A percentile compares a stretch with the other conserved stretches of the same genome.
phyloP scores from a whole-genome alignment of 495 filamentous ascomycete species.

The Hypoxylon perforatum region DNA sequence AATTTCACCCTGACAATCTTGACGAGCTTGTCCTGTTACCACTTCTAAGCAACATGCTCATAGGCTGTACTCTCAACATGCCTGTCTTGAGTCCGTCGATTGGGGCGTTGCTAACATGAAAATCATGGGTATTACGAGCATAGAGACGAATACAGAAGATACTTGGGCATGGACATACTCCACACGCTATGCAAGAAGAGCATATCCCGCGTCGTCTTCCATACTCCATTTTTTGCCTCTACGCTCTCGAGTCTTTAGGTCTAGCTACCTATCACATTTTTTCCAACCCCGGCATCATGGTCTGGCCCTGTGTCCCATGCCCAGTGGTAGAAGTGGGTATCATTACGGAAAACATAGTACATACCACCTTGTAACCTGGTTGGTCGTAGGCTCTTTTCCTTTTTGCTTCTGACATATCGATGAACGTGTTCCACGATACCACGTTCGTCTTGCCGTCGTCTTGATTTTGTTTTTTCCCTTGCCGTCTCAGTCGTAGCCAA shows the following conservation, averaged over 20 bases:
- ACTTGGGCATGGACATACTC: conserved; percentile 8
- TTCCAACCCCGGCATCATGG: conserved; percentile 32
- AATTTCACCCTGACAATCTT: conserved; percentile 41
- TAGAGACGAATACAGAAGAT: conserved; percentile 28
- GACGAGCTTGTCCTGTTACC: conserved; percentile 14
- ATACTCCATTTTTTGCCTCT: conserved; percentile 17
- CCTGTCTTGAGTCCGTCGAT: conserved; percentile 17
- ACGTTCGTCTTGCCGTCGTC: conserved; percentile 18
- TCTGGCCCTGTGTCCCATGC: conserved; percentile 40
- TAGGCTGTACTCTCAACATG: conserved; percentile 20
- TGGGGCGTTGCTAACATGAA: conserved; percentile 23
- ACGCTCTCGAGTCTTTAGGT: conserved; percentile 1
- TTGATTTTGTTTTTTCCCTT: conserved; percentile 13
- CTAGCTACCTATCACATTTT: conserved; percentile 16
- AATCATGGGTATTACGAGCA: conserved; percentile 23
- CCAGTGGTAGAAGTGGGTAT: conserved; percentile 27
- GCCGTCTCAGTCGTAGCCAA: conserved; percentile 27
- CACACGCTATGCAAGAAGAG: conserved; percentile 26
- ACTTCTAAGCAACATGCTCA: conserved; percentile 13
- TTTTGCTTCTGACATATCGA: conserved; percentile 37
- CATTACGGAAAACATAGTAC: conserved; percentile 34
- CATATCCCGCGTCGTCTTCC: conserved; percentile 30
- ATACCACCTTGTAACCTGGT: conserved; percentile 41
- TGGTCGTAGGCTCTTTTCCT: conserved; percentile 28
- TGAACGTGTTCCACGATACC: conserved; percentile 13